These are phyloP conservation scores for Botrytis elliptica DNA, from an alignment of 2,329 filamentous ascomycete species.

Conservation along the genomic window DNA sequence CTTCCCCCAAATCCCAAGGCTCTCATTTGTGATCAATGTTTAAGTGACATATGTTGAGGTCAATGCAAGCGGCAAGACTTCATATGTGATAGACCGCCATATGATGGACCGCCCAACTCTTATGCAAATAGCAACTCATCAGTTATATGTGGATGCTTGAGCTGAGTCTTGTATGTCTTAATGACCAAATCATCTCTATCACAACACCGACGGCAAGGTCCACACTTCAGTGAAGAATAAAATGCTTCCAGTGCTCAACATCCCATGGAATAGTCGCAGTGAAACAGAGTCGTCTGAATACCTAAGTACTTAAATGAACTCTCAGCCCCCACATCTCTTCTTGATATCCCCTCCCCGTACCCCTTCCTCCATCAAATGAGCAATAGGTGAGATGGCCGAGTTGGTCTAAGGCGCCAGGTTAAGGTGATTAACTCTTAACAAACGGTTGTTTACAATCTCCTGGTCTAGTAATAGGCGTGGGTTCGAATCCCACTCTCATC, in stretches of 20 bases:
- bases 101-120: too few species aligned
- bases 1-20: too few species aligned
- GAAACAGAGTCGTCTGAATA: too few species aligned
- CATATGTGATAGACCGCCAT: not conserved
- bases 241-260: not conserved
- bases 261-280: not conserved
- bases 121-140: too few species aligned
- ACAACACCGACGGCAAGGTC: not conserved
- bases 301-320: too few species aligned
- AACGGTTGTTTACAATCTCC: not conserved
- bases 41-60: not conserved
- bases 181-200: rapidly evolving
- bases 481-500: conserved; percentile 16
- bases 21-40: not conserved
- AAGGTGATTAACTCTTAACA: conserved; percentile 1
- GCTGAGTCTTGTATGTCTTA: not conserved
- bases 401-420: conserved; percentile 19
- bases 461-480: conserved; percentile 17
- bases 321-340: not conserved
- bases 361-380: rapidly evolving
- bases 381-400: conserved; percentile 11
- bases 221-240: rapidly evolving
- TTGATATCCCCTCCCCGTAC: rapidly evolving
- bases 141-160: not conserved
- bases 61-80: not conserved